A percentile compares a stretch with the other conserved stretches of the same genome.
Evolutionary conservation across 257 asterid genomes (phyloP).

Genomic region (Apocynum venetum): DNA sequence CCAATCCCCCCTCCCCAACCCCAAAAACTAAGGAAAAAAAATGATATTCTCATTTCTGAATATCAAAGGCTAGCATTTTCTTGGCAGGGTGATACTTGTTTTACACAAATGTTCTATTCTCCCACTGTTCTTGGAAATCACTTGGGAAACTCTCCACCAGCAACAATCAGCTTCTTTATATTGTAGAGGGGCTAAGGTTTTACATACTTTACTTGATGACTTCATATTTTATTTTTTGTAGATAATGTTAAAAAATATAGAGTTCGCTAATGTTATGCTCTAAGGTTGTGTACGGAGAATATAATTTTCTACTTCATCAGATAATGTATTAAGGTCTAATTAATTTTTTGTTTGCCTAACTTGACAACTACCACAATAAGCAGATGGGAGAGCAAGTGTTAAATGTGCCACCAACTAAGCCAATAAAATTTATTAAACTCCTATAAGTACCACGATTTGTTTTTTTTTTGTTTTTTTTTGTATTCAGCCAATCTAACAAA

Average conservation of each 20-base stretch:
- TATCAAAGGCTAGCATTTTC: too few relatives aligned
- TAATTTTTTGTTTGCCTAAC: neutral
- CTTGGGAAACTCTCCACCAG: conserved; percentile 20
- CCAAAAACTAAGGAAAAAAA: too few relatives aligned
- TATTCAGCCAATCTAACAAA: neutral
- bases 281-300: neutral
- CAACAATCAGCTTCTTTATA: conserved; percentile 1
- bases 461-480: too few relatives aligned
- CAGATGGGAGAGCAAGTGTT: too few relatives aligned
- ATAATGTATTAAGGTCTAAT: neutral
- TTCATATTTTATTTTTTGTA: neutral
- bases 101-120: too few relatives aligned
- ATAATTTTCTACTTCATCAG: neutral
- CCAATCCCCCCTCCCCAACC: too few relatives aligned
- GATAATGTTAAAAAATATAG: conserved; percentile 2
- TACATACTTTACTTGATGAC: conserved; percentile 7
- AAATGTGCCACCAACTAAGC: conserved; percentile 5
- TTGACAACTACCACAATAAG: neutral
- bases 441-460: too few relatives aligned
- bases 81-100: too few relatives aligned
- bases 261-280: neutral
- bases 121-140: conserved; percentile 23
- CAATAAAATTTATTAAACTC: neutral
- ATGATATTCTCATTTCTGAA: too few relatives aligned
- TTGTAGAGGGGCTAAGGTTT: too few relatives aligned